These are phyloP conservation scores for Leccinum boreale DNA, from an alignment of 768 basidiomycete genomes.

Conservation along the genomic window DNA sequence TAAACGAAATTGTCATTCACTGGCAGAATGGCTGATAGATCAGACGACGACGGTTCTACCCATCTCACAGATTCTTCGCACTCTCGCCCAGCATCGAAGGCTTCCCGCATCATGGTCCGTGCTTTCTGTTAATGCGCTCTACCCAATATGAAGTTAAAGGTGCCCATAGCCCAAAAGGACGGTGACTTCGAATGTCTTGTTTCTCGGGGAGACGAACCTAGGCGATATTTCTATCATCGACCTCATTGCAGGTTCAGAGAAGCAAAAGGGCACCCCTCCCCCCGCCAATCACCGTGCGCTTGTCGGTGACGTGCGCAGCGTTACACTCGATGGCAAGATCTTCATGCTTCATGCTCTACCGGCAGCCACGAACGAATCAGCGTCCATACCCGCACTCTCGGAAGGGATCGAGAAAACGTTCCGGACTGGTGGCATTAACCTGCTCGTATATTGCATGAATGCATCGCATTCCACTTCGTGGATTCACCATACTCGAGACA, in stretches of 20 bases:
- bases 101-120: constrained; percentile 12
- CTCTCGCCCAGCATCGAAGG: constrained; percentile 13
- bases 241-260: constrained; percentile 11
- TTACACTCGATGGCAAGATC: constrained; percentile 15
- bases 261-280: neutral
- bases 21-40: constrained; percentile 16
- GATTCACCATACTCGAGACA: constrained; percentile 12
- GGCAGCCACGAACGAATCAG: neutral
- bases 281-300: neutral
- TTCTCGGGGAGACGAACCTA: constrained; percentile 21
- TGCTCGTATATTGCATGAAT: constrained; percentile 23
- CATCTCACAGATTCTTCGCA: constrained; percentile 6
- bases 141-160: constrained; percentile 4
- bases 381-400: neutral
- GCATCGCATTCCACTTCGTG: constrained; percentile 8
- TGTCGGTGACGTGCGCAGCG: constrained; percentile 3
- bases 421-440: constrained; percentile 10
- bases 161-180: constrained; percentile 6
- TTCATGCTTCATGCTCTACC: constrained; percentile 11
- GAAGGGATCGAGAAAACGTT: constrained; percentile 3
- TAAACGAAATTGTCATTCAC: neutral
- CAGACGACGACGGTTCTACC: constrained; percentile 9
- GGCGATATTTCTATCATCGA: constrained; percentile 19
- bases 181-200: constrained; percentile 14
- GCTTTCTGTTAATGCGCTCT: neutral